Evolutionary conservation across 352 stramenopile species (phyloP).

Genomic region (Phytophthora boehmeriae): DNA sequence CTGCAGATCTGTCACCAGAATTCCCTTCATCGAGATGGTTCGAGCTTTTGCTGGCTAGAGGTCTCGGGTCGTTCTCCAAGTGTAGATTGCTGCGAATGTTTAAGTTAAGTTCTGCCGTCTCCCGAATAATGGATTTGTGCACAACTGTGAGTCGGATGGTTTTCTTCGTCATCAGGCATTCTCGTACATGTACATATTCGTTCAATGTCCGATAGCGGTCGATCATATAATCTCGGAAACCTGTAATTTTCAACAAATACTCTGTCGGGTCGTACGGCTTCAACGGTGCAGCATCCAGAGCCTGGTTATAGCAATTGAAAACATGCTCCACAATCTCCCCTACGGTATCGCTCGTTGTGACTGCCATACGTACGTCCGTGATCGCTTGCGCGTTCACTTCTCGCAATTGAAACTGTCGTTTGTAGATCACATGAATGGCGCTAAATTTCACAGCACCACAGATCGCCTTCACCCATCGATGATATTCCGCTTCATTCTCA

Average conservation of each 20-base stretch:
- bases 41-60: slow-evolving; percentile 11
- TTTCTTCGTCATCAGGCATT: slow-evolving; percentile 83
- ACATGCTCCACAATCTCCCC: slow-evolving; percentile 85
- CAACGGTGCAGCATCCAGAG: slow-evolving; percentile 67
- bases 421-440: slow-evolving; percentile 76
- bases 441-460: slow-evolving; percentile 76
- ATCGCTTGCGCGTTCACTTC: slow-evolving; percentile 82
- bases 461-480: slow-evolving; percentile 79
- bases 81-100: slow-evolving; percentile 70
- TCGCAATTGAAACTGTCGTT: slow-evolving; percentile 75
- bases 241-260: slow-evolving; percentile 83
- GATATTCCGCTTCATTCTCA: slow-evolving; percentile 71
- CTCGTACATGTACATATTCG: slow-evolving; percentile 84
- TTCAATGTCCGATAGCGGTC: slow-evolving; percentile 78
- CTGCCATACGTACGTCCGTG: slow-evolving; percentile 82
- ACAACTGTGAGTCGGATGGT: slow-evolving; percentile 80
- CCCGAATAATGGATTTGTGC: slow-evolving; percentile 82
- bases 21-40: slow-evolving; percentile 62
- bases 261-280: slow-evolving; percentile 73
- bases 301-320: slow-evolving; percentile 86
- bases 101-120: slow-evolving; percentile 71
- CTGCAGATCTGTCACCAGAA: slow-evolving; percentile 41
- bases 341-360: slow-evolving; percentile 77
- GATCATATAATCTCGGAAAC: slow-evolving; percentile 83
- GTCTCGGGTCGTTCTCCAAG: slow-evolving; percentile 20